A percentile compares a stretch with the other conserved stretches of the same genome.
Evolutionary conservation across 2,329 filamentous ascomycete genomes (phyloP).

Genomic region (Colletotrichum sp.): DNA sequence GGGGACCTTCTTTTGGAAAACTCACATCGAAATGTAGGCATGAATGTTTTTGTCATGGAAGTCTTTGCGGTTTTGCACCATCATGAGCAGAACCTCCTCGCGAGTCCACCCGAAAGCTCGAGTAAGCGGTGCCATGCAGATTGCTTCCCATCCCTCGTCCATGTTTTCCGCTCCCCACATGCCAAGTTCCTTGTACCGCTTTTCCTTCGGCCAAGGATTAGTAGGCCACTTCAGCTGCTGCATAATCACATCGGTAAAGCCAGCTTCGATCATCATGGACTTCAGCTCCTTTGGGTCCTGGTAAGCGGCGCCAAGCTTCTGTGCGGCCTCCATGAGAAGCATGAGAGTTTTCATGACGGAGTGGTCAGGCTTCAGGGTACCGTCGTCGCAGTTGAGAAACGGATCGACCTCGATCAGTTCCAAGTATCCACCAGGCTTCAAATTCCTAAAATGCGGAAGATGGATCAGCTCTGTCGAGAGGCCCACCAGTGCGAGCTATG

Average conservation of each 20-base stretch:
- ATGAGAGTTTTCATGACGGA: conserved; percentile 31
- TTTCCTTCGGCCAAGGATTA: conserved; percentile 56
- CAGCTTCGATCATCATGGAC: conserved; percentile 50
- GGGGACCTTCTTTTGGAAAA: rapidly evolving
- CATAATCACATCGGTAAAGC: conserved; percentile 57
- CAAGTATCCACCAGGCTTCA: conserved; percentile 48
- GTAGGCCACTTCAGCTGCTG: conserved; percentile 53
- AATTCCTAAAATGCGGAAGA: conserved; percentile 9
- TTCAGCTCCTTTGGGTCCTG: conserved; percentile 31
- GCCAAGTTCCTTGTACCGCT: conserved; percentile 56
- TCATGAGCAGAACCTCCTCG: conserved; percentile 25
- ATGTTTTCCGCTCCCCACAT: conserved; percentile 23
- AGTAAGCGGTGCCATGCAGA: conserved; percentile 29
- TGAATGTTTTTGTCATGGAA: conserved; percentile 28
- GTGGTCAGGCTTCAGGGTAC: conserved; percentile 29
- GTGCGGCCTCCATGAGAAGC: conserved; percentile 31
- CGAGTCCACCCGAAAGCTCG: conserved; percentile 26
- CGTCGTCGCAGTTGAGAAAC: conserved; percentile 44
- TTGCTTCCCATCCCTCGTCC: conserved; percentile 25
- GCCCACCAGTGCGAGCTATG: background rate
- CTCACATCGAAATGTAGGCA: conserved; percentile 8
- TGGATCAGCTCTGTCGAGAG: background rate
- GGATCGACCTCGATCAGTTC: conserved; percentile 48
- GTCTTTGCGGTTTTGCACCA: conserved; percentile 26
- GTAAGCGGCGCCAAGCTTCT: conserved; percentile 30